A percentile compares a stretch with the other conserved stretches of the same genome.
Evolutionary conservation across 1,139 yeast genomes (phyloP).

Genomic region (Hansenula sp.): DNA sequence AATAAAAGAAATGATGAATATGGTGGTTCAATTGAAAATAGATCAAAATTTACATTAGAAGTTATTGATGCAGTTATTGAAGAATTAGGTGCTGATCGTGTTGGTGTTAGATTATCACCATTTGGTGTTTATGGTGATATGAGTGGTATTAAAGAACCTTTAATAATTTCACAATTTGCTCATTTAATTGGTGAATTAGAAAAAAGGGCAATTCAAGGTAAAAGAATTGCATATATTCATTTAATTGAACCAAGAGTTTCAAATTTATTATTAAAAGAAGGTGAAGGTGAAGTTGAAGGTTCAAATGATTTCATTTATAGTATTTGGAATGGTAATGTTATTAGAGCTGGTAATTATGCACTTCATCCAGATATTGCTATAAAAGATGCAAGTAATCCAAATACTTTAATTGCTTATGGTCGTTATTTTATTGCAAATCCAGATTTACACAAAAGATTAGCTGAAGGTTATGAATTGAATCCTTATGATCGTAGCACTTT

Average conservation of each 20-base stretch:
- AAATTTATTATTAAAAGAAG: slow-evolving; percentile 16
- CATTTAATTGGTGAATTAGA: slow-evolving; percentile 27
- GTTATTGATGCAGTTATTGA: slow-evolving; percentile 30
- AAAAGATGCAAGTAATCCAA: slow-evolving; percentile 17
- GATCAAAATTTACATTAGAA: slow-evolving; percentile 46
- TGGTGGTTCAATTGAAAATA: slow-evolving; percentile 62
- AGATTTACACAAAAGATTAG: slow-evolving; percentile 44
- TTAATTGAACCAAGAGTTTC: slow-evolving; percentile 37
- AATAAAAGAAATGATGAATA: slow-evolving; percentile 63
- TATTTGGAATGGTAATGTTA: slow-evolving; percentile 34
- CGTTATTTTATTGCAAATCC: slow-evolving; percentile 48
- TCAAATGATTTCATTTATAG: slow-evolving; percentile 23
- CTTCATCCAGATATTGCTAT: slow-evolving; percentile 21
- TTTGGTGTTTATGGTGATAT: slow-evolving; percentile 21
- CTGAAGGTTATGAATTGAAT: slow-evolving; percentile 39
- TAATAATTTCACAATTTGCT: slow-evolving; percentile 25
- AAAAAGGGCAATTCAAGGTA: slow-evolving; percentile 25
- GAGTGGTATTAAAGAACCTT: slow-evolving; percentile 13
- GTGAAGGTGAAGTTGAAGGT: slow-evolving; percentile 6
- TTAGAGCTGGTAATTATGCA: slow-evolving; percentile 36
- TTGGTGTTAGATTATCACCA: slow-evolving; percentile 25
- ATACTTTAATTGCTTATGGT: slow-evolving; percentile 41
- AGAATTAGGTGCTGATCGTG: slow-evolving; percentile 3
- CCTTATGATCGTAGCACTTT: slow-evolving; percentile 35
- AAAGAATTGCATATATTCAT: slow-evolving; percentile 42